Evolutionary conservation across 2,329 filamentous ascomycete genomes (phyloP).

Genomic region (Fusarium proliferatum): DNA sequence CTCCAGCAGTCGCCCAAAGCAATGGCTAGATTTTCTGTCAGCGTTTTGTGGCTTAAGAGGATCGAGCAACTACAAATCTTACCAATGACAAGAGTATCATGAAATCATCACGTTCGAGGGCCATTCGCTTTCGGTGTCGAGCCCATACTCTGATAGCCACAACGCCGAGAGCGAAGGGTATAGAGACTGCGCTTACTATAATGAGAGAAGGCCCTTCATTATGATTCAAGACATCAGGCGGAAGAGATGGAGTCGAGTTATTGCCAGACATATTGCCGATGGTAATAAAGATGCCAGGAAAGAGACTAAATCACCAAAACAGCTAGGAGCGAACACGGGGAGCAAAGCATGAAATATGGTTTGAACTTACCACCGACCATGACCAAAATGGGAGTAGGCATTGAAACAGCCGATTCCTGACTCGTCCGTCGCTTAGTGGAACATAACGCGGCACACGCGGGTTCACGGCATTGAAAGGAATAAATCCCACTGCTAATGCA

Average conservation of each 20-base stretch:
- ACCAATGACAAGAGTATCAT: not conserved
- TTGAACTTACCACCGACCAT: not conserved
- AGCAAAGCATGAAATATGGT: not conserved
- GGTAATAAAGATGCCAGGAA: not conserved
- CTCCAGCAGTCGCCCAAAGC: not conserved
- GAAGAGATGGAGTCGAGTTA: not conserved
- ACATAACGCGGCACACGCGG: not conserved
- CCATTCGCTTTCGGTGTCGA: not conserved
- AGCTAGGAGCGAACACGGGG: rapidly evolving
- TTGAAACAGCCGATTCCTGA: not conserved
- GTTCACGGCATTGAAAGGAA: not conserved
- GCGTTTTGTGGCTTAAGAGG: rapidly evolving
- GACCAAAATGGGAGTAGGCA: not conserved
- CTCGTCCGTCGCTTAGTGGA: rapidly evolving
- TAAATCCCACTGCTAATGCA: not conserved
- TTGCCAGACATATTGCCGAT: not conserved
- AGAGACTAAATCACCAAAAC: not conserved
- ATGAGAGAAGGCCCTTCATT: not conserved
- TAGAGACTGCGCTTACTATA: not conserved
- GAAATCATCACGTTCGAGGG: not conserved
- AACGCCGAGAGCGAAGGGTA: not conserved
- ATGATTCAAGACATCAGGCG: not conserved
- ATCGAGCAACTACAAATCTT: not conserved
- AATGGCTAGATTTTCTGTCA: not conserved
- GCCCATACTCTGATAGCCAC: slow-evolving; percentile 1